Base-by-base conservation (phyloP, 768 basidiomycete genomes). In the Dictyophora rubrovolvata region DNA sequence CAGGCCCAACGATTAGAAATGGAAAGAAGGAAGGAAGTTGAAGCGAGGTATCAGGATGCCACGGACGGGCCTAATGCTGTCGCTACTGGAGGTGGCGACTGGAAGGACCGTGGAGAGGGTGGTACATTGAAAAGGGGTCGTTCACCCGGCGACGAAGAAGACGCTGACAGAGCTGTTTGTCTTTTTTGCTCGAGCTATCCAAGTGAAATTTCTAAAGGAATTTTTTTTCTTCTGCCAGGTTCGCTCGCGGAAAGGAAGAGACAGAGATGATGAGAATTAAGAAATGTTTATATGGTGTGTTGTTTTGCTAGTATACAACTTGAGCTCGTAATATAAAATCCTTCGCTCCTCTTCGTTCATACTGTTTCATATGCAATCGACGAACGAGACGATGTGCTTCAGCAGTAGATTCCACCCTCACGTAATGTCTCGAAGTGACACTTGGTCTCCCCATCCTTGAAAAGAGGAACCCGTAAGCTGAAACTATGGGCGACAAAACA, bases 41-140 rank as follows among this genome's bases (percentile, higher is more conserved):
- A 93, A 69, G 89, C 90, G 68, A 83, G 92, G 16, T 95, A 94
- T 71, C 79, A 79, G 2, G 91, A 93, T 65, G 83, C 80, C 1
- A 82, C 84, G 63, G 87, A 89, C 47, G 87, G 83, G 14, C 87
- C 86, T 48, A 88, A 84, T 20, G 87, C 85, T 52, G 85, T 89
- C 60, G 90, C 90, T 49, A 78, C 84, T 55, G 92, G 91, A 23
- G 91, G 89, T 56, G 90, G 78, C 59, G 89, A 92, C 62, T 93
- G 89, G 87, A 90, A 87, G 69, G 84, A 86, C 60, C 70, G 77
- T 3, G 74, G 67, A 52, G 64, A 69, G 46, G 68, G 62, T 20
- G 71, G 70, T 49, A 75, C 73, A 36, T 76, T 82, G 64, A 91
- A 91, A 66, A 79, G 88, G 54, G 86, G 72, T 34, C 78, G 88